Evolutionary conservation across 805 yeast genomes (phyloP).

Genomic region (Ogataea minuta): DNA sequence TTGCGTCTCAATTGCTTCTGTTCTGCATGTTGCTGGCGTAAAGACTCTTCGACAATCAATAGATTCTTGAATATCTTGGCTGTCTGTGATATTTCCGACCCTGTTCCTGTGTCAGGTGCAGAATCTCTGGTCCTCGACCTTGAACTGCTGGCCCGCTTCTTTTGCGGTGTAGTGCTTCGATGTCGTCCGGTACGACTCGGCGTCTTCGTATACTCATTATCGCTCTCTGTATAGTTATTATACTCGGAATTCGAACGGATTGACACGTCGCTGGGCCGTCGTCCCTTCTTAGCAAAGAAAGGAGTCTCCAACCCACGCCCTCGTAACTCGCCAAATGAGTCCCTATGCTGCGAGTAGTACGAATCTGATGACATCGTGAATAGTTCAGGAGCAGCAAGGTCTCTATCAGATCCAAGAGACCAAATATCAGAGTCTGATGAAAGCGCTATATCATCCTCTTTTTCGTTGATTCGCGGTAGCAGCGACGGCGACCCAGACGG

Average conservation of each 20-base stretch:
- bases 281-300: constrained; percentile 10
- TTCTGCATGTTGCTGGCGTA: constrained; percentile 76
- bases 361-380: constrained; percentile 34
- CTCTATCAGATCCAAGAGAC: constrained; percentile 28
- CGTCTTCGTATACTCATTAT: constrained; percentile 22
- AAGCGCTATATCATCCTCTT: constrained; percentile 32
- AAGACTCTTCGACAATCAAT: constrained; percentile 78
- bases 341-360: constrained; percentile 34
- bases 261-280: constrained; percentile 31
- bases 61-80: constrained; percentile 80
- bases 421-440: constrained; percentile 33
- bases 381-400: constrained; percentile 13
- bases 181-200: constrained; percentile 19
- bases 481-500: constrained; percentile 34
- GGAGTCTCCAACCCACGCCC: constrained; percentile 23
- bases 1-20: constrained; percentile 65
- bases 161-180: constrained; percentile 19
- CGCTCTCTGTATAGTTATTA: constrained; percentile 22
- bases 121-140: constrained; percentile 19
- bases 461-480: constrained; percentile 26
- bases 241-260: constrained; percentile 23
- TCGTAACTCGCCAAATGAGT: constrained; percentile 24
- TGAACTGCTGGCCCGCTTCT: constrained; percentile 17
- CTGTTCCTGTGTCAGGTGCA: constrained; percentile 4
- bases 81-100: constrained; percentile 33